A percentile compares a stretch with the other conserved stretches of the same genome.
Conservation (phyloP, 2,329 filamentous ascomycete genomes). For the Nemania diffusa region DNA sequence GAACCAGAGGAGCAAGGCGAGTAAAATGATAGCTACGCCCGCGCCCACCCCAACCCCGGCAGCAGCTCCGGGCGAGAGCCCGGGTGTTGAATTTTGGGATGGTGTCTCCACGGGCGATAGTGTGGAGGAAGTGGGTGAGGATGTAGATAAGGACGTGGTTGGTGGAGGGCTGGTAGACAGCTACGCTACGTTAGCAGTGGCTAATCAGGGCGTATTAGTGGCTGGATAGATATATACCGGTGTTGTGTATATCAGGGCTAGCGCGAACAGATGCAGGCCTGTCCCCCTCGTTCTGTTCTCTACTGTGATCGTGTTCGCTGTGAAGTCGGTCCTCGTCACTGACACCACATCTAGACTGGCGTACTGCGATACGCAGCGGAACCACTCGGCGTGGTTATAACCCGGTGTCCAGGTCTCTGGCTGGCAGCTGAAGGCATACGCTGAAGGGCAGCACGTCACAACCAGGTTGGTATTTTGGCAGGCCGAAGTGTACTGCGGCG, state of each 20-base stretch:
- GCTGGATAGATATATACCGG: conserved; percentile 28
- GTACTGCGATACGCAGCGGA: conserved; percentile 37
- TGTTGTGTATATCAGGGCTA: conserved; percentile 38
- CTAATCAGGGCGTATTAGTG: neutral
- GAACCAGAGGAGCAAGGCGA: conserved; percentile 29
- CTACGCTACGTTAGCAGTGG: conserved; percentile 16
- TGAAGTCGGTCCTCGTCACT: conserved; percentile 34
- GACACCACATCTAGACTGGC: neutral
- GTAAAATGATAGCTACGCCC: conserved; percentile 12
- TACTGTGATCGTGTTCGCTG: neutral
- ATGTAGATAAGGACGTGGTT: conserved; percentile 11
- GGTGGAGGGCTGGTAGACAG: conserved; percentile 10
- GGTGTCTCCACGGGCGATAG: neutral
- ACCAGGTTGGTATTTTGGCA: conserved; percentile 31
- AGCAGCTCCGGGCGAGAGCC: conserved; percentile 24
- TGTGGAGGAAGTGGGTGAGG: conserved; percentile 14
- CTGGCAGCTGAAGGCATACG: conserved; percentile 33
- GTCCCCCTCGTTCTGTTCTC: conserved; percentile 13
- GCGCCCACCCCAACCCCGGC: conserved; percentile 31
- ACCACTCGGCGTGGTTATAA: conserved; percentile 26
- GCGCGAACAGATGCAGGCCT: conserved; percentile 34
- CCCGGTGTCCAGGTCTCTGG: neutral
- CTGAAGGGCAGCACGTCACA: conserved; percentile 43
- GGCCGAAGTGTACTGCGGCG: conserved; percentile 40
- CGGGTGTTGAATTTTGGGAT: neutral